A percentile compares a stretch with the other conserved stretches of the same genome.
phyloP scores from a whole-genome alignment of 768 basidiomycete species.

The Mycena pura region DNA sequence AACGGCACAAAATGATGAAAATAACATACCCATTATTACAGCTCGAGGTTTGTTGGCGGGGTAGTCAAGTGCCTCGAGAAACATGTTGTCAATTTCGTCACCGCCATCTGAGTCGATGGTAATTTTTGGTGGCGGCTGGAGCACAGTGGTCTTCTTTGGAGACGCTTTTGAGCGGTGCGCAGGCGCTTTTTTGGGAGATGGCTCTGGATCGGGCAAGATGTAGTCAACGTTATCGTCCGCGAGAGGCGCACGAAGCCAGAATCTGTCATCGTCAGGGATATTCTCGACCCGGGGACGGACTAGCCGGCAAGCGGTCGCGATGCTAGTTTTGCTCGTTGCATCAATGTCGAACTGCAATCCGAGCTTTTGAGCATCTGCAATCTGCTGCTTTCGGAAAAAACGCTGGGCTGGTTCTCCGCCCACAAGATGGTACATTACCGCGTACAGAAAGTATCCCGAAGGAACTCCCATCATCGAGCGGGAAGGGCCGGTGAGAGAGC shows the following conservation, averaged over 20 bases:
- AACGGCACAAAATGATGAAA: no score
- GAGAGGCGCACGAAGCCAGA: no score
- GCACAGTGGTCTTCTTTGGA: neutral
- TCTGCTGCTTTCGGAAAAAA: slow-evolving; percentile 8
- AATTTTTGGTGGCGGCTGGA: neutral
- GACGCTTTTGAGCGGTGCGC: neutral
- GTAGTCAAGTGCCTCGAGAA: neutral
- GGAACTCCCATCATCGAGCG: neutral
- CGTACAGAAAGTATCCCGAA: neutral
- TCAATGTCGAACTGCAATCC: neutral
- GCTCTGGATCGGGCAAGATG: neutral
- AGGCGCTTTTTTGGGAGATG: neutral
- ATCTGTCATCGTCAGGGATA: neutral
- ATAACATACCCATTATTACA: no score
- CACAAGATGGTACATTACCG: neutral
- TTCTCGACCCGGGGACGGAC: neutral
- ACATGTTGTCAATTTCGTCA: neutral
- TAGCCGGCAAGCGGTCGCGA: neutral
- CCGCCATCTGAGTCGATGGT: neutral
- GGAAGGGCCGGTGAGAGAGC: slow-evolving; percentile 1
- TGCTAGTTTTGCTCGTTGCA: neutral
- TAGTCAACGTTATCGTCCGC: no score
- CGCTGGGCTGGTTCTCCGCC: slow-evolving; percentile 9
- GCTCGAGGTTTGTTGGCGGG: neutral
- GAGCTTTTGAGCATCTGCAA: neutral